Evolutionary conservation across 2,329 filamentous ascomycete species (phyloP), one percentile per base, ranked within the genome.

Genomic region (Ascosphaera apis): DNA sequence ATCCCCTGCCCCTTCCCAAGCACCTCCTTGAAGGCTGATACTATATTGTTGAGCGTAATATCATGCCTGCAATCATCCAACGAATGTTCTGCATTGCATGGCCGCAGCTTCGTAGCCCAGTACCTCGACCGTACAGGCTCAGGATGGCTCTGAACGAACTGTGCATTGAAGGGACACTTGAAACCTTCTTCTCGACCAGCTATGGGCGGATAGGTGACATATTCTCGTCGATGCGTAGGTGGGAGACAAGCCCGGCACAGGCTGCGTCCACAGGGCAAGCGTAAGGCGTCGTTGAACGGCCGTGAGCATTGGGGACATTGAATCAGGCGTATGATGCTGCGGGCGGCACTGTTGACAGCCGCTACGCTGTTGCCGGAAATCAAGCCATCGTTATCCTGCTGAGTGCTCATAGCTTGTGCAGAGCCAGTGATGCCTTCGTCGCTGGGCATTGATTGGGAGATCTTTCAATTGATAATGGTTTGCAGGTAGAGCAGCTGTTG

Each of bases 241-340:
- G 83, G 83, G 1, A 91, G 56, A 53, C 84, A 93, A 35, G 54
- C 53, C 47, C 67, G 72, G 56, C 84, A 93, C 8, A 91, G 54
- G 8, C 74, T 75, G 48, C 76, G 70, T 18, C 83, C 82, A 51
- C 84, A 93, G 3, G 83, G 82, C 3, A 92, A 59, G 0, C 78
- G 78, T 38, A 82, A 64, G 3, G 83, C 79, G 6, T 69, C 62
- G 33, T 57, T 62, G 19, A 88, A 60, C 1, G 76, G 74, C 31
- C 60, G 61, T 3, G 74, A 79, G 53, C 84, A 92, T 42, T 67
- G 58, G 8, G 66, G 66, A 51, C 84, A 93, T 55, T 91, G 81
- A 36, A 88, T 65, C 30, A 88, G 59, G 31, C 74, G 73, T 41
- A 91, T 63, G 37, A 83, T 61, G 39, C 67, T 59, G 43, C 77